Conservation (phyloP, 352 stramenopile species). For the Globisporangium cylindrosporum region DNA sequence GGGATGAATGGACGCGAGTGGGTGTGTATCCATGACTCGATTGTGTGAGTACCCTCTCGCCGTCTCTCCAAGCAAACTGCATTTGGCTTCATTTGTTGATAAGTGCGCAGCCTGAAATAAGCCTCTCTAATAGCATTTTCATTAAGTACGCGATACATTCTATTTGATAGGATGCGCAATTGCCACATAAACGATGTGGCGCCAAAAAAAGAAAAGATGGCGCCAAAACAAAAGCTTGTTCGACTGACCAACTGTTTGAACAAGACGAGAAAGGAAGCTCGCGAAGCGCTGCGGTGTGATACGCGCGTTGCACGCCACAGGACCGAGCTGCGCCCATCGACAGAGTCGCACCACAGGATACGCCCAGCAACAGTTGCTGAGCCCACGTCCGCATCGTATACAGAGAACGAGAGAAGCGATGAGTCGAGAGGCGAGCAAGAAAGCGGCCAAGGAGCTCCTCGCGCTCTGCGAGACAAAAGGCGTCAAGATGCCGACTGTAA, state of each 20-base stretch:
- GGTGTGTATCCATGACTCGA: not conserved
- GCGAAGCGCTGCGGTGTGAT: not conserved
- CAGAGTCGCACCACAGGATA: not conserved
- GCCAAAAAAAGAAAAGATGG: not conserved
- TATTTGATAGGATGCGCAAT: not conserved
- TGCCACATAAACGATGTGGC: not conserved
- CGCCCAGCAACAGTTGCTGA: not conserved
- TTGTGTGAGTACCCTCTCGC: not conserved
- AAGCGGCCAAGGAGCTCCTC: constrained; percentile 77
- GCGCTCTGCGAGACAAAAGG: constrained; percentile 72
- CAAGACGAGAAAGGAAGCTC: not conserved
- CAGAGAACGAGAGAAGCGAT: constrained; percentile 8
- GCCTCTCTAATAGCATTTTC: not conserved
- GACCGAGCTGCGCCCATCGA: not conserved
- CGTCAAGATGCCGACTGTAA: constrained; percentile 77
- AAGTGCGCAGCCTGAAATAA: not conserved
- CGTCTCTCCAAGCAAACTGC: not conserved
- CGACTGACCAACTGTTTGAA: no score
- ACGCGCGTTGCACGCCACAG: not conserved
- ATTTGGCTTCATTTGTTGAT: not conserved
- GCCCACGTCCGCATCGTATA: not conserved
- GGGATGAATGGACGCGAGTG: not conserved
- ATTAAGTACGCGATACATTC: not conserved
- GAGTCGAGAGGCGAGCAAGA: constrained; percentile 48
- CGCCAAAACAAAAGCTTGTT: no score